These are phyloP conservation scores for Vaccinium myrtillus DNA, from an alignment of 148 eudicot species.

Conservation along the genomic window DNA sequence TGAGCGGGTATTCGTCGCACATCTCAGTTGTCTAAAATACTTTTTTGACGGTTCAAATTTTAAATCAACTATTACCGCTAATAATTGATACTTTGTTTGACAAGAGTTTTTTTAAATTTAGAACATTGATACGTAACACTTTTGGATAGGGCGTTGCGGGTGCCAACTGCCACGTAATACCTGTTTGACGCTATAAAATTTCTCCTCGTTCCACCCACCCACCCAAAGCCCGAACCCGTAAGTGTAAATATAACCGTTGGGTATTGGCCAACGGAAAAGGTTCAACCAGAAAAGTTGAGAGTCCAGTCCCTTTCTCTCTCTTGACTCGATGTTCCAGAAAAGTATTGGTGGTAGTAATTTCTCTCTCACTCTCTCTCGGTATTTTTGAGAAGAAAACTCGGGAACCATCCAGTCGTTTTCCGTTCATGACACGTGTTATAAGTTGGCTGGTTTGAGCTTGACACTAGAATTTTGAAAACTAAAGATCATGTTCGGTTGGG, in stretches of 20 bases:
- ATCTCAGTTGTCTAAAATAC: too few relatives aligned
- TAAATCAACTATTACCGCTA: too few relatives aligned
- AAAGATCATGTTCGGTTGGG: too few relatives aligned
- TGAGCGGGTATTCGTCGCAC: too few relatives aligned
- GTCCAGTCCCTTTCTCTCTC: background rate
- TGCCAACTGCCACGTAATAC: too few relatives aligned
- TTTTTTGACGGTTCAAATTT: too few relatives aligned
- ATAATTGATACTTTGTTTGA: too few relatives aligned
- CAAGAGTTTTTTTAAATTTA: too few relatives aligned
- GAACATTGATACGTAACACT: too few relatives aligned
- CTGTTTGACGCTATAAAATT: too few relatives aligned
- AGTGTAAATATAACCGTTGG: background rate
- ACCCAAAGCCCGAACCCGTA: background rate
- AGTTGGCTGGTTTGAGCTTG: background rate
- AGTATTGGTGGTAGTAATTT: background rate
- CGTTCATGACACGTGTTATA: background rate
- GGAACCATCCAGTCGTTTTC: background rate
- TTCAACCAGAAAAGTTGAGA: background rate
- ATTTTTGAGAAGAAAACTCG: background rate
- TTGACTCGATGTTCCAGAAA: too few relatives aligned
- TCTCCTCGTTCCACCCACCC: background rate
- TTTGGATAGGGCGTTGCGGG: too few relatives aligned
- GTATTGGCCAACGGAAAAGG: background rate
- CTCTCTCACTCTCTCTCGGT: background rate
- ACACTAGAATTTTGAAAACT: background rate